Evolutionary conservation across 441 rosid genomes (phyloP), one percentile per base, ranked within the genome.

Genomic region (Erysimum cheiri): DNA sequence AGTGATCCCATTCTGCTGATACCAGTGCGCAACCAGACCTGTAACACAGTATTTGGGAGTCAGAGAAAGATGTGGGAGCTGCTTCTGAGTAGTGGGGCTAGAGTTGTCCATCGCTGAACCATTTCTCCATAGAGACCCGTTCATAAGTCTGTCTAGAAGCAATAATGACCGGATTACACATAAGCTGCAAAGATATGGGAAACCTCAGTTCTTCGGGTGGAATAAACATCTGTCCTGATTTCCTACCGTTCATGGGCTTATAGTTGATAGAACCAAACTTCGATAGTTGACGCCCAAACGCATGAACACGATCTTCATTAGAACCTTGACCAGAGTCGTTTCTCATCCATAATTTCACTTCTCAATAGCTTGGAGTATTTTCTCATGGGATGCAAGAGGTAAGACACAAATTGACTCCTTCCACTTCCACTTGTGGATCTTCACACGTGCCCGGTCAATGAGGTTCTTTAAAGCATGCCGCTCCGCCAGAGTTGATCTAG

Each of bases 91-190:
- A 73, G 89, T 92, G 10, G 97, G 99, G 56, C 99, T 88, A 57
- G 95, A 85, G 28, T 81, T 82, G 96, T 65, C 93, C 92, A 69
- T 89, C 97, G 78, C 78, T 71, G 75, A 95, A 84, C 99, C 98
- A 90, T 79, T 90, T 95, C 80, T 95, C 97, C 19, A 91, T 89
- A 67, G 96, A 92, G 64, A 90, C 78, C 57, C 89, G 84, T 80
- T 91, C 95, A 55, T 90, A 95, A n/a, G 98, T 95, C 81, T 95
- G 98, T 36, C 98, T 97, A 67, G 99, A 95, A 64, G 97, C 87
- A 83, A 92, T 85, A 64, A 92, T 87, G 64, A 92, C 98, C 4
- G 95, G 98, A 75, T 94, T 98, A 52, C 82, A 80, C 98, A 94
- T 92, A 69, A 94, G 88, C 75, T 94, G 97, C 80, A 94, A 72